Conservation (phyloP, 352 stramenopile genomes). For the Pythium vanterpoolii region DNA sequence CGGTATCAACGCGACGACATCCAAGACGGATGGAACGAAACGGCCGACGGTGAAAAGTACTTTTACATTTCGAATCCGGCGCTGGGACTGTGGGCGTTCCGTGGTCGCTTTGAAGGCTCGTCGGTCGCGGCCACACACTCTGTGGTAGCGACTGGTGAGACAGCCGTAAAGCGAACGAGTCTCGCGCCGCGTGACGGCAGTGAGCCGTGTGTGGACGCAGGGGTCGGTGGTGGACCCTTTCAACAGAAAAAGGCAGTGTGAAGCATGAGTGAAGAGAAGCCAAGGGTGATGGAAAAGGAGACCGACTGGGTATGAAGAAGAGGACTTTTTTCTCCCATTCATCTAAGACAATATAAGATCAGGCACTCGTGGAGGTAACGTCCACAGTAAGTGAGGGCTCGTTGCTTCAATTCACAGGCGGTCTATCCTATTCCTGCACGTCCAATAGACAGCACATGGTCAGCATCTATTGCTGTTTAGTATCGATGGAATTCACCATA, state of each 20-base stretch:
- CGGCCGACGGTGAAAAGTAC: slow-evolving; percentile 81
- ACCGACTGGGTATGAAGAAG: not conserved
- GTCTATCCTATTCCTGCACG: slow-evolving; percentile 26
- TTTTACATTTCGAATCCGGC: slow-evolving; percentile 98
- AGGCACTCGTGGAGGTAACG: slow-evolving; percentile 7
- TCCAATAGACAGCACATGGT: not conserved
- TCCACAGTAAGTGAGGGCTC: slow-evolving; percentile 5
- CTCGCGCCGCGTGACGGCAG: slow-evolving; percentile 37
- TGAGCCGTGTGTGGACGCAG: slow-evolving; percentile 59
- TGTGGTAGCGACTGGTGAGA: not conserved
- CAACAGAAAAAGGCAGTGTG: slow-evolving; percentile 10
- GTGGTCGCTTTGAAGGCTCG: slow-evolving; percentile 72
- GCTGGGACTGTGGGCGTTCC: slow-evolving; percentile 94
- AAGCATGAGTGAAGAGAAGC: not conserved
- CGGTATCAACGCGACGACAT: slow-evolving; percentile 84
- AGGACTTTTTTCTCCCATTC: slow-evolving; percentile 5
- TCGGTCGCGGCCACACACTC: slow-evolving; percentile 14
- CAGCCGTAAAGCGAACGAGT: slow-evolving; percentile 25
- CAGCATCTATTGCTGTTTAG: not conserved
- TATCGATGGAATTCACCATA: slow-evolving; percentile 9
- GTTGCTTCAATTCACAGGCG: slow-evolving; percentile 19
- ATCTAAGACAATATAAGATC: slow-evolving; percentile 30
- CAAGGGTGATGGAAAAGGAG: not conserved
- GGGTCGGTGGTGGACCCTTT: slow-evolving; percentile 79
- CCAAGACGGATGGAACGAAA: slow-evolving; percentile 93